Conservation (phyloP, 73 alveolate species). For the Paramecium sonneborni region DNA sequence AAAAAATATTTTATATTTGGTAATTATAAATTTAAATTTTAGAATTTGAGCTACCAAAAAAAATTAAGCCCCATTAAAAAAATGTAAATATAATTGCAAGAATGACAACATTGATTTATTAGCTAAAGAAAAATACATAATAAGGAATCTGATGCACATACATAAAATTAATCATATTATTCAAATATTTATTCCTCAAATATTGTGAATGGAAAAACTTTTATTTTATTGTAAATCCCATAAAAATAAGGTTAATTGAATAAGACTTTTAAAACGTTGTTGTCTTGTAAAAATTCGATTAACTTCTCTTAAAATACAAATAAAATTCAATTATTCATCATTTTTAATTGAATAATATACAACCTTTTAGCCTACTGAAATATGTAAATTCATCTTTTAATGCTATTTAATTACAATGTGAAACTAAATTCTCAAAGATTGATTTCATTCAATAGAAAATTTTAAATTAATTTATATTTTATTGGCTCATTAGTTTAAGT, state of each 20-base stretch:
- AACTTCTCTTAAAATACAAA: not conserved
- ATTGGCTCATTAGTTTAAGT: not conserved
- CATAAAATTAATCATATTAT: slow-evolving; percentile 72
- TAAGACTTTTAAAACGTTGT: not conserved
- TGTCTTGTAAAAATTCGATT: slow-evolving; percentile 5
- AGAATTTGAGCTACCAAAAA: slow-evolving; percentile 95
- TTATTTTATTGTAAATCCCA: slow-evolving; percentile 81
- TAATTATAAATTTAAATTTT: slow-evolving; percentile 82
- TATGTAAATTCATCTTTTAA: not conserved
- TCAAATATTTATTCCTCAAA: too few species aligned
- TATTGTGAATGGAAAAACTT: slow-evolving; percentile 70
- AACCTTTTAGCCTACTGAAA: slow-evolving; percentile 37
- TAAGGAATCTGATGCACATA: slow-evolving; percentile 85
- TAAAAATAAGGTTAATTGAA: slow-evolving; percentile 86
- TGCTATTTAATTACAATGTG: not conserved
- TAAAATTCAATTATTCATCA: not conserved
- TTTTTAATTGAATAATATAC: not conserved
- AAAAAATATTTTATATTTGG: slow-evolving; percentile 84
- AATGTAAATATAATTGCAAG: slow-evolving; percentile 88
- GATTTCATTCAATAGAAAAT: not conserved
- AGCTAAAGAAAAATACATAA: slow-evolving; percentile 83
- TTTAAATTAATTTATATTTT: not conserved
- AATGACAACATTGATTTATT: slow-evolving; percentile 81
- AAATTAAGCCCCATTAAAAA: slow-evolving; percentile 72
- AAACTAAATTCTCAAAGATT: not conserved